A percentile compares a stretch with the other conserved stretches of the same genome.
phyloP scores from a whole-genome alignment of 495 filamentous ascomycete species.

The Neurospora intermedia region DNA sequence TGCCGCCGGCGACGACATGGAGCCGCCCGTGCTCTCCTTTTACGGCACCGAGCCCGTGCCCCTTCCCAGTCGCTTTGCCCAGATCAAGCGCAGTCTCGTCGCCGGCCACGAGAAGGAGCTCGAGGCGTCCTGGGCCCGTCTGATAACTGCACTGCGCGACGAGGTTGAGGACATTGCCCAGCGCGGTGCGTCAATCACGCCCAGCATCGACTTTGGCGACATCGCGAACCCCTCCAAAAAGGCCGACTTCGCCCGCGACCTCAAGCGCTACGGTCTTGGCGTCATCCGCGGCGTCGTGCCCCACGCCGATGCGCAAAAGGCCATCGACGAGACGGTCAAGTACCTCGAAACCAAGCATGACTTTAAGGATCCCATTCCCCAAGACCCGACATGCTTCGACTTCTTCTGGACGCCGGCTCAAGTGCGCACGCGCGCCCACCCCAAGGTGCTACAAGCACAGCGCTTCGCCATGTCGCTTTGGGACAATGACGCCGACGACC shows the following conservation, averaged over 20 bases:
- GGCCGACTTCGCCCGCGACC: conserved; percentile 39
- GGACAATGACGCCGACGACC: conserved; percentile 61
- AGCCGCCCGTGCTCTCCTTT: conserved; percentile 67
- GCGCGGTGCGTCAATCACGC: conserved; percentile 43
- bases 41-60: conserved; percentile 60
- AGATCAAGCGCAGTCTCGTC: conserved; percentile 58
- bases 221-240: conserved; percentile 40
- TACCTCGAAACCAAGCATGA: conserved; percentile 51
- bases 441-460: conserved; percentile 62
- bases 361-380: conserved; percentile 39
- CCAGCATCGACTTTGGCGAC: conserved; percentile 52
- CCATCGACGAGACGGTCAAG: conserved; percentile 47
- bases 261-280: conserved; percentile 54
- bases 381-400: conserved; percentile 74
- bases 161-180: conserved; percentile 46
- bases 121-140: conserved; percentile 58
- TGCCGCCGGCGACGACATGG: conserved; percentile 36
- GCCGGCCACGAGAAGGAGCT: conserved; percentile 55
- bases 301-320: conserved; percentile 41
- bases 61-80: conserved; percentile 67
- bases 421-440: conserved; percentile 65
- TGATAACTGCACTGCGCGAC: conserved; percentile 48
- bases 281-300: conserved; percentile 58
- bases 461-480: conserved; percentile 72
- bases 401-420: conserved; percentile 87